phyloP scores from a whole-genome alignment of 2,329 filamentous ascomycete species.

The Phyllosticta paracitricarpa region DNA sequence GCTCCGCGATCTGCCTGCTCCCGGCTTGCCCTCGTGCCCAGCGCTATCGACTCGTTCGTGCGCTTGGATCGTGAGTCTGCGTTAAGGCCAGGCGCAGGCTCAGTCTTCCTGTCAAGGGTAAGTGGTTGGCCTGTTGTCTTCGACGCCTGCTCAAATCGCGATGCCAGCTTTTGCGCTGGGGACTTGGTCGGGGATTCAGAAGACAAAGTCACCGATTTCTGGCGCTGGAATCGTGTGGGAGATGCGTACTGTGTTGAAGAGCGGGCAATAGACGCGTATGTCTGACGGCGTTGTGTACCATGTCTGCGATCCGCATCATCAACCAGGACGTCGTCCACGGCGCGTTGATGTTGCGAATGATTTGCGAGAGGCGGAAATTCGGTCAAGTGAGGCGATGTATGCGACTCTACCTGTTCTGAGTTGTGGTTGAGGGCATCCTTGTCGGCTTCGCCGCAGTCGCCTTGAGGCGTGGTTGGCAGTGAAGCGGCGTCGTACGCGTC shows the following conservation, averaged over 20 bases:
- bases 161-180: neutral
- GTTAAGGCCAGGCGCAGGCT: neutral
- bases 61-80: neutral
- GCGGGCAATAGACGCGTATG: neutral
- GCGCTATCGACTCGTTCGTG: neutral
- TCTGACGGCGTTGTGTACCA: neutral
- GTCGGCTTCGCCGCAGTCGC: neutral
- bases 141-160: neutral
- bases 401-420: neutral
- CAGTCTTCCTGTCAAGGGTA: neutral
- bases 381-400: neutral
- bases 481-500: neutral
- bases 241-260: neutral
- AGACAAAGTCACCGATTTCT: neutral
- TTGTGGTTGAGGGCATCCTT: neutral
- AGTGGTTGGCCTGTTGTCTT: neutral
- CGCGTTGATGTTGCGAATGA: neutral
- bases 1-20: neutral
- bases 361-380: neutral
- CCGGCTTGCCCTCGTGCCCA: neutral
- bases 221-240: neutral
- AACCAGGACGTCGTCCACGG: neutral
- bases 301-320: neutral
- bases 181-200: neutral
- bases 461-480: neutral